These are phyloP conservation scores for Rosa hybrid DNA, from an alignment of 331 rosid genomes.

Conservation along the genomic window DNA sequence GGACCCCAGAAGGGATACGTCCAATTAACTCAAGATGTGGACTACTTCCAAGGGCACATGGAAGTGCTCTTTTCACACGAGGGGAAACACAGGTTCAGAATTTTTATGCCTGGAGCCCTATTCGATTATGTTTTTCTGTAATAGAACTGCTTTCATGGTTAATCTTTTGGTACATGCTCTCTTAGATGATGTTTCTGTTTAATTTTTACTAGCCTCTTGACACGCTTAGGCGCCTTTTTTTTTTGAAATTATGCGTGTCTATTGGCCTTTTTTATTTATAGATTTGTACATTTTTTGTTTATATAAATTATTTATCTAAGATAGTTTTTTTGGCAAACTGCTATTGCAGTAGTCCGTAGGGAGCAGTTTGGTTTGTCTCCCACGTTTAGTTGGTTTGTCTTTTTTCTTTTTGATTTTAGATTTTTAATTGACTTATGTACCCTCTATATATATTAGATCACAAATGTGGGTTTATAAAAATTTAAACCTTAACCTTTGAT, in stretches of 20 bases:
- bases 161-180: not conserved
- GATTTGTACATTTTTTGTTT: not conserved
- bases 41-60: slow-evolving; percentile 96
- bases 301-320: not conserved
- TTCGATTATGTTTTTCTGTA: not conserved
- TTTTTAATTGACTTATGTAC: not conserved
- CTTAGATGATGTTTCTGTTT: not conserved
- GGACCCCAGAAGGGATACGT: slow-evolving; percentile 70
- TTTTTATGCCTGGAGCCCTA: slow-evolving; percentile 7
- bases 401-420: not conserved
- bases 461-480: not conserved
- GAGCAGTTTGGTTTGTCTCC: not conserved
- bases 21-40: slow-evolving; percentile 82
- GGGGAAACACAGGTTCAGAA: slow-evolving; percentile 89
- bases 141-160: not conserved
- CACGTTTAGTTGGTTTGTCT: not conserved
- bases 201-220: not conserved
- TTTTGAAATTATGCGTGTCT: not conserved
- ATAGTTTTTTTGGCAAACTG: not conserved
- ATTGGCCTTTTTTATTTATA: not conserved
- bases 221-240: not conserved
- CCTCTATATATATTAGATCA: not conserved
- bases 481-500: not conserved
- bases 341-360: not conserved
- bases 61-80: slow-evolving; percentile 94